Evolutionary conservation across 495 filamentous ascomycete genomes (phyloP).

Genomic region (Podospora didyma): DNA sequence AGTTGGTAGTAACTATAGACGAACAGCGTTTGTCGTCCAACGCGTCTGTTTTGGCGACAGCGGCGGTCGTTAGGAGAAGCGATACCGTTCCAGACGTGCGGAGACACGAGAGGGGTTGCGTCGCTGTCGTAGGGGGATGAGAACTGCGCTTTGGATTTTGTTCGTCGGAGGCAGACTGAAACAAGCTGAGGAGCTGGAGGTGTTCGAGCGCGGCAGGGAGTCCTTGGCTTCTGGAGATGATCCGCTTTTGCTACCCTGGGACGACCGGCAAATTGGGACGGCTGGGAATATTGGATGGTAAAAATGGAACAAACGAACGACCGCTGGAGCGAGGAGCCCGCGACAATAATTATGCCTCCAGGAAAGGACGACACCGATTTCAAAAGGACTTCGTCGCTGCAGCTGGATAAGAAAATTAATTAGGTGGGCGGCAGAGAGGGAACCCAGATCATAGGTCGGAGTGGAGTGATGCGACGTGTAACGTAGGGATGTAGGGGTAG

Average conservation of each 20-base stretch:
- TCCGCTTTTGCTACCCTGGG: conserved; percentile 3
- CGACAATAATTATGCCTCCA: neutral
- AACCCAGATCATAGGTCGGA: conserved; percentile 1
- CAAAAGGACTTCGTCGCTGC: neutral
- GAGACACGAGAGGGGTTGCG: conserved; percentile 6
- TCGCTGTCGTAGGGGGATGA: conserved; percentile 20
- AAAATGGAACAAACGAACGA: conserved; percentile 9
- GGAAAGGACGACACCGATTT: neutral
- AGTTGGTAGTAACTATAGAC: neutral
- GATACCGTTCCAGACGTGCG: neutral
- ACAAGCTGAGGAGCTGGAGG: conserved; percentile 41
- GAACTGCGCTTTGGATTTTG: conserved; percentile 26
- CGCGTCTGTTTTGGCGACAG: neutral
- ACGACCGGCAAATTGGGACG: neutral
- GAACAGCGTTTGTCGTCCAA: neutral
- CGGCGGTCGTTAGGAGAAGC: neutral
- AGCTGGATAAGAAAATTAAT: neutral
- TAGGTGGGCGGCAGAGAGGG: conserved; percentile 5
- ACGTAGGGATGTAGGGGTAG: neutral
- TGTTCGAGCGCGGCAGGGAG: conserved; percentile 30
- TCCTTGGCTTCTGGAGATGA: conserved; percentile 20
- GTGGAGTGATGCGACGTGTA: neutral
- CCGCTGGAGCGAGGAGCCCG: conserved; percentile 8
- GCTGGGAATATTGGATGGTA: neutral
- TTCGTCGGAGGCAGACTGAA: conserved; percentile 39